Conservation (phyloP, 257 asterid genomes). For the Solanum chilense region DNA sequence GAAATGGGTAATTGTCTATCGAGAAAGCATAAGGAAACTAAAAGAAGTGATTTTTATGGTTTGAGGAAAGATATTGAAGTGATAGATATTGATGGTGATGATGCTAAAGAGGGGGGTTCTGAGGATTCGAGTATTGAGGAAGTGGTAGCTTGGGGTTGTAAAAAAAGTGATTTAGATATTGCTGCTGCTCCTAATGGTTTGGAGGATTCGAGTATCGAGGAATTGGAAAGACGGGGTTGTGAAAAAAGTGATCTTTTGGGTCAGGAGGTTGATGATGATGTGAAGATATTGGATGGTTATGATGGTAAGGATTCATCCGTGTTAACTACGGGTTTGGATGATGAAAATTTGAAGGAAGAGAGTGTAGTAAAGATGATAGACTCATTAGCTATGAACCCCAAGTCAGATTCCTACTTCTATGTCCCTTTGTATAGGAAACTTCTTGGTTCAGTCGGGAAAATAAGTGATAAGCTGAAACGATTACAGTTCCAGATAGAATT, state of each 20-base stretch:
- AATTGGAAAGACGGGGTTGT: slow-evolving; percentile 7
- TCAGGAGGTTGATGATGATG: not conserved
- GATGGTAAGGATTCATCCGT: slow-evolving; percentile 17
- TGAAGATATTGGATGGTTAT: slow-evolving; percentile 3
- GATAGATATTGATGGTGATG: slow-evolving; percentile 27
- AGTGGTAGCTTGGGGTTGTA: slow-evolving; percentile 9
- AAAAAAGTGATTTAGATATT: not conserved
- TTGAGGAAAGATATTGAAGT: slow-evolving; percentile 26
- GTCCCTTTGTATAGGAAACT: slow-evolving; percentile 21
- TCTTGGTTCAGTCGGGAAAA: slow-evolving; percentile 3
- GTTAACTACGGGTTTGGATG: slow-evolving; percentile 9
- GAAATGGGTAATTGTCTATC: not conserved
- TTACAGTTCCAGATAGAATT: slow-evolving; percentile 23
- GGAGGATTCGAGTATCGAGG: slow-evolving; percentile 5
- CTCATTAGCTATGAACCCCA: not conserved
- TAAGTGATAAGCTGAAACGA: slow-evolving; percentile 9
- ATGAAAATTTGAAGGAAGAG: slow-evolving; percentile 18
- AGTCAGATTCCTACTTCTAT: not conserved
- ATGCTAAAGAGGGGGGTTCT: not conserved
- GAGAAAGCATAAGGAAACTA: not conserved
- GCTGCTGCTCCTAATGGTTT: not conserved
- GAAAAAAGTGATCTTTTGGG: not conserved
- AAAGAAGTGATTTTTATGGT: not conserved
- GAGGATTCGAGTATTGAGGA: slow-evolving; percentile 26
- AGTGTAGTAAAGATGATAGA: slow-evolving; percentile 16